Evolutionary conservation across 441 rosid genomes (phyloP), one percentile per base, ranked within the genome.

Genomic region (Rhodomyrtus psidioides): DNA sequence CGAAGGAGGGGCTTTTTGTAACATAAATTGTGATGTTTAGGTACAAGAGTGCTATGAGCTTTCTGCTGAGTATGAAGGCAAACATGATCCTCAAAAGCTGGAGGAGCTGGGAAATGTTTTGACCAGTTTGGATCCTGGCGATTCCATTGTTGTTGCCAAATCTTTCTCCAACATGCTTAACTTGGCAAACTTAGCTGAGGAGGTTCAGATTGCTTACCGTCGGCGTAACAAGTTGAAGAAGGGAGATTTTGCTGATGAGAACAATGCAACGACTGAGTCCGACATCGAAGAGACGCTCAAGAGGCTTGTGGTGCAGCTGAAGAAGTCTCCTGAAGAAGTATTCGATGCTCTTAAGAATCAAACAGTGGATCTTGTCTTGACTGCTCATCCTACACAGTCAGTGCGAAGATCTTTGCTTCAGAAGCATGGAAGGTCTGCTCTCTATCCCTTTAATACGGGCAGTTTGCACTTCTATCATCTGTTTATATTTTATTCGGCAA

Each of bases 311-410:
- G 87, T 85, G 51, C 93, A 96, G 65, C 84, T 97, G 46, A 94
- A 95, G 55, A 97, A 96, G 92, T 93, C 99, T 53, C 99, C 99
- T 17, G 92, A 93, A 88, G 97, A 96, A 90, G 94, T 97, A 85
- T 96, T 96, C 74, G 98, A 96, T 88, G 99, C 99, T 70, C 88
- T 97, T 79, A 97, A 96, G 93, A 96, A 95, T 84, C 99, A 97
- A 90, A 97, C 99, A 59, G 99, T 97, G 53, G 99, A 96, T 92
- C 92, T 97, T 88, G 99, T 97, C 88, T 90, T 97, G n/a, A 97
- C 99, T 89, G 99, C 99, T 84, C 99, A 97, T 88, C 99, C 99
- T 85, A 97, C 99, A 55, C 99, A 97, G 86, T 96, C 98, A 34
- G 94, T 97, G 53, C 94, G 98, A 39, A 91, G 99, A 92, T 97